Evolutionary conservation across 306 rosid genomes (phyloP).

Genomic region (Pyrus communis): DNA sequence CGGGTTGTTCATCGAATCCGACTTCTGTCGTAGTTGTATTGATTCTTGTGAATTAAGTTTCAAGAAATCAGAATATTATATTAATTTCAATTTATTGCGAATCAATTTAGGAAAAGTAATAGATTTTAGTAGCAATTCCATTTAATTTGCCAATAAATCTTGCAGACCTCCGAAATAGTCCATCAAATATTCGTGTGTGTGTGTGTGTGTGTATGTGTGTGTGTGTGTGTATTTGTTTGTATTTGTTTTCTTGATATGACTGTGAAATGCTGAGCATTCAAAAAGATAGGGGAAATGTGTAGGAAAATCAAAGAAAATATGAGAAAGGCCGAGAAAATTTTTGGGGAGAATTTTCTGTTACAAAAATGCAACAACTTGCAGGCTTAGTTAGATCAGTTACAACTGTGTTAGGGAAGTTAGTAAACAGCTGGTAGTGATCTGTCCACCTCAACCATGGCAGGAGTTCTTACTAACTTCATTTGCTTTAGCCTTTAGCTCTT

Average conservation of each 20-base stretch:
- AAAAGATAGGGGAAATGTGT: neutral
- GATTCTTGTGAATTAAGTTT: neutral
- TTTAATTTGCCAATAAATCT: neutral
- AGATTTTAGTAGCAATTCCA: neutral
- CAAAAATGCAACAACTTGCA: neutral
- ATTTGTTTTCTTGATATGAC: neutral
- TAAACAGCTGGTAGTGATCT: neutral
- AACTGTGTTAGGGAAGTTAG: neutral
- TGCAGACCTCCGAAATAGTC: neutral
- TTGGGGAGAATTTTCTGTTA: neutral
- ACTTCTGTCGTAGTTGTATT: neutral
- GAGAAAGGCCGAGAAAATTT: neutral
- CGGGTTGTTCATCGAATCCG: neutral
- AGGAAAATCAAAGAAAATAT: neutral
- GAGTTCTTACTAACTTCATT: neutral
- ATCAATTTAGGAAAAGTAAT: neutral
- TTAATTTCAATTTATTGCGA: neutral
- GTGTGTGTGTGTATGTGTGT: neutral
- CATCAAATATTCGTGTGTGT: neutral
- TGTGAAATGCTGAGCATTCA: neutral
- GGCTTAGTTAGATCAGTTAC: neutral
- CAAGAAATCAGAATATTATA: neutral
- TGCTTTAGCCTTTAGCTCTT: neutral
- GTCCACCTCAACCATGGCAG: neutral
- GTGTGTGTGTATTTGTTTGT: neutral